phyloP scores from a whole-genome alignment of 495 filamentous ascomycete species.

The Massariosphaeria phaeospora region DNA sequence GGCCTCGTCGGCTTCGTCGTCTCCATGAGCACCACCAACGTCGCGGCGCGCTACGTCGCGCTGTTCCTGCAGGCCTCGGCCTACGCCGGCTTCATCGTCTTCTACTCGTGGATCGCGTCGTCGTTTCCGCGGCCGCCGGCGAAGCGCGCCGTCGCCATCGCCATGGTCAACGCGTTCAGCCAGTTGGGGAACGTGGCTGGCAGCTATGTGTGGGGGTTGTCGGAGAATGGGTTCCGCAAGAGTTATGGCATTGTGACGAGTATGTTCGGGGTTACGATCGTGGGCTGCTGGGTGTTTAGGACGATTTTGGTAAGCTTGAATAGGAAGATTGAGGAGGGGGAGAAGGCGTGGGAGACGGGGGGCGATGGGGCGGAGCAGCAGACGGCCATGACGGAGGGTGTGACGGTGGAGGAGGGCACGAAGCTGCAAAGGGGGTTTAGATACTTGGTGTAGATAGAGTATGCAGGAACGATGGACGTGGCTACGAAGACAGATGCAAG shows the following conservation, averaged over 20 bases:
- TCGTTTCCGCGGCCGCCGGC: constrained; percentile 20
- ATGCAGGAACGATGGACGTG: too few species aligned
- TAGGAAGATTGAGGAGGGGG: constrained; percentile 20
- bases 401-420: constrained; percentile 6
- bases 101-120: constrained; percentile 20
- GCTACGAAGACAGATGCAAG: too few species aligned
- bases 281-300: constrained; percentile 9
- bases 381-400: constrained; percentile 13
- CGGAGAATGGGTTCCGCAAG: constrained; percentile 12
- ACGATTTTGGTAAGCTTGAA: constrained; percentile 5
- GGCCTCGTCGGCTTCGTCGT: constrained; percentile 20
- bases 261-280: constrained; percentile 23
- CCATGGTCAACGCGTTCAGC: constrained; percentile 17
- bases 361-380: constrained; percentile 10
- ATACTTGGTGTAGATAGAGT: constrained; percentile 20
- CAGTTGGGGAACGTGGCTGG: constrained; percentile 21
- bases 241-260: constrained; percentile 19
- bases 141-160: constrained; percentile 23
- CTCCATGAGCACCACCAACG: constrained; percentile 13
- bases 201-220: constrained; percentile 16
- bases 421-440: constrained; percentile 13
- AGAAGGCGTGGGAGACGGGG: constrained; percentile 4
- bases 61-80: constrained; percentile 19
- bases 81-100: constrained; percentile 25
- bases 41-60: constrained; percentile 18